Evolutionary conservation across 2,329 filamentous ascomycete species (phyloP), one percentile per base, ranked within the genome.

Genomic region (Ceratocystis cacaofunesta): DNA sequence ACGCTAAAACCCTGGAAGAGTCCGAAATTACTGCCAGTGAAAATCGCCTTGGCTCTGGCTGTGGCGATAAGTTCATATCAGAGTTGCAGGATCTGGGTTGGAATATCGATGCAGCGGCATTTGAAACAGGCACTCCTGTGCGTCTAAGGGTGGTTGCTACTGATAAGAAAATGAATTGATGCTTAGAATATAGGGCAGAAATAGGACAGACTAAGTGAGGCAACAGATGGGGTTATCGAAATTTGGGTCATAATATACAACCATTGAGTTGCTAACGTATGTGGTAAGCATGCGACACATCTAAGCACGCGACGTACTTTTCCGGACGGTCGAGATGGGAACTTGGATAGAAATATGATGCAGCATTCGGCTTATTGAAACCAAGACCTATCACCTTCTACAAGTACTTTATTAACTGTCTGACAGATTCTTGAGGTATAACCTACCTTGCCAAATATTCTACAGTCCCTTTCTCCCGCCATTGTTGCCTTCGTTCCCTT

Each of bases 121-220:
- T 78, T 17, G 76, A 78, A 70, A 76, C 74, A 1, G 70, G 67
- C 1, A 73, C 73, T 0, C 74, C 76, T 0, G 69, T 75, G 17
- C 72, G 75, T 5, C 64, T 77, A 32, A 66, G 68, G 55, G 52
- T 66, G 28, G 25, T 52, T 5, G 22, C 41, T 5, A 28, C 44
- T 6, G 52, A 67, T 17, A 66, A 63, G 61, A 65, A 68, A 61
- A 43, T 19, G 22, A 58, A 48, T 30, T 64, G 41, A 8, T 36
- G 28, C 15, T 32, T n/a, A 36, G 28, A 58, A 28, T 3, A 15
- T 8, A 36, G 15, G 15, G 10, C 10, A 58, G 30, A 58, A 32
- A 8, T n/a, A 36, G n/a, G 17, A 30, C 15, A 58, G 30, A 10
- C 30, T 30, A 1, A 32, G 55, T 41, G 36, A 41, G 36, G 36